Percentiles rank a stretch among this genome's conserved stretches.
These are phyloP conservation scores for Boletus tylopilopsis DNA, from an alignment of 768 basidiomycete species.

Conservation along the genomic window DNA sequence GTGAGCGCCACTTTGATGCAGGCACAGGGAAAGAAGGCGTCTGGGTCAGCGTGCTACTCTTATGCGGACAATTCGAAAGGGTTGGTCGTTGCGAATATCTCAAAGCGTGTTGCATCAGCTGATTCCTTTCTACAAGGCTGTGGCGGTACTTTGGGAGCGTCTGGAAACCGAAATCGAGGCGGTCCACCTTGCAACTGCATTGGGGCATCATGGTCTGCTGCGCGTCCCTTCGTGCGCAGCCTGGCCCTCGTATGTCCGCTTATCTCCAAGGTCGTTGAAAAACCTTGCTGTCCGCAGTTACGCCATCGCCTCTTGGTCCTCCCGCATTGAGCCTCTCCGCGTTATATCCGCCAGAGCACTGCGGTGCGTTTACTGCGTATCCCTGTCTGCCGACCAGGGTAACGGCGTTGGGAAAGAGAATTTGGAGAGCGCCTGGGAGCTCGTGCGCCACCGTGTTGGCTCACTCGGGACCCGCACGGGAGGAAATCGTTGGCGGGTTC, in stretches of 20 bases:
- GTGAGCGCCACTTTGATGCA: slow-evolving; percentile 77
- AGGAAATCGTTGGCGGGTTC: slow-evolving; percentile 90
- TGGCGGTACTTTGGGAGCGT: slow-evolving; percentile 86
- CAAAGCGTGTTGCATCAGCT: not conserved
- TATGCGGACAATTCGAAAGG: slow-evolving; percentile 93
- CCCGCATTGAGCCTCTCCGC: slow-evolving; percentile 80
- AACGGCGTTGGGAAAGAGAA: slow-evolving; percentile 79
- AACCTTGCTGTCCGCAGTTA: slow-evolving; percentile 43
- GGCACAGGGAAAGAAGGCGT: slow-evolving; percentile 60
- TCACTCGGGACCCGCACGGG: slow-evolving; percentile 80
- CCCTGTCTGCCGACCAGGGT: slow-evolving; percentile 70
- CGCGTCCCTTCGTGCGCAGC: slow-evolving; percentile 77
- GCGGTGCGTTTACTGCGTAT: slow-evolving; percentile 90
- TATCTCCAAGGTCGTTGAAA: not conserved
- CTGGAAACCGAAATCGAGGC: slow-evolving; percentile 88
- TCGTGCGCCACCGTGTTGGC: slow-evolving; percentile 71
- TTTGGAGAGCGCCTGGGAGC: slow-evolving; percentile 75
- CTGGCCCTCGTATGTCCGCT: slow-evolving; percentile 64
- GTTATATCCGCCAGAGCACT: slow-evolving; percentile 84
- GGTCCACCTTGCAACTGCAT: slow-evolving; percentile 86
- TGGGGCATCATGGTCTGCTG: slow-evolving; percentile 90
- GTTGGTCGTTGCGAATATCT: slow-evolving; percentile 43
- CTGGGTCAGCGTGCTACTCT: slow-evolving; percentile 81
- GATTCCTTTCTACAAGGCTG: slow-evolving; percentile 51
- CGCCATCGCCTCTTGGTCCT: slow-evolving; percentile 60